phyloP scores from a whole-genome alignment of 352 stramenopile genomes.

The Phytophthora kernoviae region DNA sequence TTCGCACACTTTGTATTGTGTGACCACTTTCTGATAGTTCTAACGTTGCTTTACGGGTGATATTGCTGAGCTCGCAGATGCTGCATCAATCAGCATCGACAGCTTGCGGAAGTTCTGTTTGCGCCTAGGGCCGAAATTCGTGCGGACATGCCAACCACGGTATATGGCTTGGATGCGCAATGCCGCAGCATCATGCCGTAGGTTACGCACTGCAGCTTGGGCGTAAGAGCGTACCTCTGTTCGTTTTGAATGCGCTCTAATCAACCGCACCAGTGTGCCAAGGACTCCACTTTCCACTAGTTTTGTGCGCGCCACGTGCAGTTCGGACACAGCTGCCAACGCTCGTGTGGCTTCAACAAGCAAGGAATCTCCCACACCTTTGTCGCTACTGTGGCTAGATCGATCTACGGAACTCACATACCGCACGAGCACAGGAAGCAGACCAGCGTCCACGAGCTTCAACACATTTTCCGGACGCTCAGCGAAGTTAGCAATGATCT shows the following conservation, averaged over 20 bases:
- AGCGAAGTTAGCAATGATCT: conserved; percentile 81
- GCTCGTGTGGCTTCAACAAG: conserved; percentile 61
- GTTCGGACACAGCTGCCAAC: conserved; percentile 62
- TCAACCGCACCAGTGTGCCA: conserved; percentile 58
- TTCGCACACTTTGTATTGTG: not conserved
- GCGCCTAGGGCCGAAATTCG: conserved; percentile 22
- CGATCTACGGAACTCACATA: conserved; percentile 59
- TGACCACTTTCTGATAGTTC: conserved; percentile 2
- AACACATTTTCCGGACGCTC: conserved; percentile 72
- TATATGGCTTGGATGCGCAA: conserved; percentile 79
- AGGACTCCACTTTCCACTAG: conserved; percentile 69
- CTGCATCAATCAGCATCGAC: conserved; percentile 26
- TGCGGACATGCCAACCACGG: conserved; percentile 61
- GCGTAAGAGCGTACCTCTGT: conserved; percentile 46
- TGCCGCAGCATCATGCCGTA: conserved; percentile 74
- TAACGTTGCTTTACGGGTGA: conserved; percentile 21
- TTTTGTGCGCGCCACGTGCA: conserved; percentile 59
- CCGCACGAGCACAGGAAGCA: conserved; percentile 69
- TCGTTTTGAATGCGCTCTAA: conserved; percentile 47
- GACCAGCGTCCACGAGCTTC: conserved; percentile 71
- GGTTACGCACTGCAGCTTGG: conserved; percentile 53
- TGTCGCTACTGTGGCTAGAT: conserved; percentile 24
- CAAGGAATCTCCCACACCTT: conserved; percentile 39
- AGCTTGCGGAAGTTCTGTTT: conserved; percentile 29
- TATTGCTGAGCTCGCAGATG: conserved; percentile 4